Conservation (phyloP, 495 filamentous ascomycete species). For the Hypoxylon trugodes region DNA sequence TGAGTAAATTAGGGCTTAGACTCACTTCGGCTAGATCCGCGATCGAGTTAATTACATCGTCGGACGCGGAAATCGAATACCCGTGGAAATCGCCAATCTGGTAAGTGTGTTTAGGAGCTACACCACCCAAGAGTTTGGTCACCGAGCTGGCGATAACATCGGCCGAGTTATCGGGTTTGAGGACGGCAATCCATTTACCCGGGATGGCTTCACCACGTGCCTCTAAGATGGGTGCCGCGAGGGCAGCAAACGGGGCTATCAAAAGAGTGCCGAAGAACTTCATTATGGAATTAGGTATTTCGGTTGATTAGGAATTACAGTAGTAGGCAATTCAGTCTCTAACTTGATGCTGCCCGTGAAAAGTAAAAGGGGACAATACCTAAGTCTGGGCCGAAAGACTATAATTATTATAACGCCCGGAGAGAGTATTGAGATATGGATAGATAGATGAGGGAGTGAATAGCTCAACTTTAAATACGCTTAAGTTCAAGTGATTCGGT, state of each 20-base stretch:
- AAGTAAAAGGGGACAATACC: slow-evolving; percentile 2
- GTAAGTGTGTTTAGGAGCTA: slow-evolving; percentile 48
- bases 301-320: not conserved
- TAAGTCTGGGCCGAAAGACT: not conserved
- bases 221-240: slow-evolving; percentile 47
- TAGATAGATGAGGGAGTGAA: not conserved
- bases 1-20: not conserved
- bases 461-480: slow-evolving; percentile 30
- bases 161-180: slow-evolving; percentile 50
- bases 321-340: not conserved
- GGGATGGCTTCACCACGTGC: slow-evolving; percentile 48
- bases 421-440: not conserved
- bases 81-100: slow-evolving; percentile 51
- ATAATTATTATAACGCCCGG: not conserved
- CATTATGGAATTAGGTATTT: slow-evolving; percentile 25
- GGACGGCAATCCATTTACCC: slow-evolving; percentile 65
- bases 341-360: not conserved
- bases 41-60: slow-evolving; percentile 49
- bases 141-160: slow-evolving; percentile 35
- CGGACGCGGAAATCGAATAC: slow-evolving; percentile 48
- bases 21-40: slow-evolving; percentile 49
- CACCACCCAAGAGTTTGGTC: slow-evolving; percentile 33
- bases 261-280: slow-evolving; percentile 36
- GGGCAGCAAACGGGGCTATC: slow-evolving; percentile 19
- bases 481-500: slow-evolving; percentile 17